Conservation (phyloP, 768 basidiomycete genomes). For the Lactarius sp. region DNA sequence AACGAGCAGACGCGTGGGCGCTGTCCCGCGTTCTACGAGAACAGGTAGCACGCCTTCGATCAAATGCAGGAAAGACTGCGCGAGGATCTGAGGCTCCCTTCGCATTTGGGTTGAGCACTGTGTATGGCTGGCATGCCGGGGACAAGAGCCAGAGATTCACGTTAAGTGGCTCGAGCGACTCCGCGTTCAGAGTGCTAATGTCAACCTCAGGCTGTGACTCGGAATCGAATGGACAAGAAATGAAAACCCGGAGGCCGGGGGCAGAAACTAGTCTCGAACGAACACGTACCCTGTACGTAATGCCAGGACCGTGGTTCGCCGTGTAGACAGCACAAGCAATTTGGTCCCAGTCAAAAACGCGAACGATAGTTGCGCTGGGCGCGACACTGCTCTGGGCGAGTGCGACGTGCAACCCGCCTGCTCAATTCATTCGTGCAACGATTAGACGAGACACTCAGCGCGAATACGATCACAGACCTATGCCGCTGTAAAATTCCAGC, state of each 20-base stretch:
- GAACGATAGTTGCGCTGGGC: slow-evolving; percentile 42
- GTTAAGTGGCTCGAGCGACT: slow-evolving; percentile 41
- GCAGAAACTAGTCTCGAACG: background rate
- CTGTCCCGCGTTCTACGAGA: slow-evolving; percentile 39
- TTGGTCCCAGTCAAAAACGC: slow-evolving; percentile 84
- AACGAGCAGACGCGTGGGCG: slow-evolving; percentile 59
- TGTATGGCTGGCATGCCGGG: slow-evolving; percentile 82
- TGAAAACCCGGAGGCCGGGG: too few species aligned
- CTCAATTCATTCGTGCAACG: background rate
- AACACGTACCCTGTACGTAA: slow-evolving; percentile 47
- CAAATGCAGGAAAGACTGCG: slow-evolving; percentile 72
- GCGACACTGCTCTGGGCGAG: slow-evolving; percentile 44
- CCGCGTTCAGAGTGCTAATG: slow-evolving; percentile 52
- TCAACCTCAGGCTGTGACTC: slow-evolving; percentile 44
- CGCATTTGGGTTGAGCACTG: slow-evolving; percentile 66
- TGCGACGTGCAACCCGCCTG: slow-evolving; percentile 72
- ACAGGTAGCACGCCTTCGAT: slow-evolving; percentile 58
- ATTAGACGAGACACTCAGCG: background rate
- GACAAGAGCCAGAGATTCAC: slow-evolving; percentile 75
- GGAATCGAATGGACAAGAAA: too few species aligned
- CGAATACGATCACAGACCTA: slow-evolving; percentile 43
- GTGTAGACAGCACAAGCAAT: slow-evolving; percentile 65
- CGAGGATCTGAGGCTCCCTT: slow-evolving; percentile 70
- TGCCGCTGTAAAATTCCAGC: slow-evolving; percentile 75
- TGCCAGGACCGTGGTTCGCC: slow-evolving; percentile 34